Base-by-base conservation (phyloP, 2,329 filamentous ascomycete species). In the Nigrograna mackinnonii region DNA sequence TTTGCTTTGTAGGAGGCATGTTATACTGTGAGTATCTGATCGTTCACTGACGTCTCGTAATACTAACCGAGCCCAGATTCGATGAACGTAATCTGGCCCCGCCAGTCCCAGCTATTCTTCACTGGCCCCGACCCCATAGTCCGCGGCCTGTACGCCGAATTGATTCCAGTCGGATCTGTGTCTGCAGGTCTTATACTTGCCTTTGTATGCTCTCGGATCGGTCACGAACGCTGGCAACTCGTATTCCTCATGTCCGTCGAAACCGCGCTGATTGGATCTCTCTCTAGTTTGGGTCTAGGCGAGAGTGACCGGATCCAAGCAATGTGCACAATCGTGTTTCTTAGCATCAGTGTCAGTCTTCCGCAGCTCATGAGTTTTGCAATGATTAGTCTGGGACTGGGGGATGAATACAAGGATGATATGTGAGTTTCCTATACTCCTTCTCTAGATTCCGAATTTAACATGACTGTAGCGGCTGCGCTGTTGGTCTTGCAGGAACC, bases 1-100 rank as follows among this genome's bases (percentile, higher is more conserved):
- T 45, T 19, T 45, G 43, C 22, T 45, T 41, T 22, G 37, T 45
- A 6, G 43, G 43, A 5, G 43, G 38, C 6, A 41, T 45, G 43
- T 22, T 45, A 11, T 45, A 45, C 19, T 45, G 38, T 45, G 35
- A 32, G 43, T 36, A 9, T 9, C 24, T 36, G 14, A 14, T 19
- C 17, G 5, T n/a, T 22, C 30, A 20, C 22, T 7, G 18, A 16
- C 4, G 13, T 28, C 7, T 19, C 22, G 22, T n/a, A 21, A 33
- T 14, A 16, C 17, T 34, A 13, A 9, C 9, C 22, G 22, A 6
- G 12, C 22, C 9, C n/a, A 45, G 43, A 45, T 17, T 45, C 43
- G 2, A 37, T 45, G 37, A 45, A 41, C 21, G 43, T 45, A 9
- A 35, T 36, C 38, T 45, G 43, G 38, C 38, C 43, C 4, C 38